Evolutionary conservation across 2,329 filamentous ascomycete species (phyloP), one percentile per base, ranked within the genome.

Genomic region (Grosmannia penicillata): DNA sequence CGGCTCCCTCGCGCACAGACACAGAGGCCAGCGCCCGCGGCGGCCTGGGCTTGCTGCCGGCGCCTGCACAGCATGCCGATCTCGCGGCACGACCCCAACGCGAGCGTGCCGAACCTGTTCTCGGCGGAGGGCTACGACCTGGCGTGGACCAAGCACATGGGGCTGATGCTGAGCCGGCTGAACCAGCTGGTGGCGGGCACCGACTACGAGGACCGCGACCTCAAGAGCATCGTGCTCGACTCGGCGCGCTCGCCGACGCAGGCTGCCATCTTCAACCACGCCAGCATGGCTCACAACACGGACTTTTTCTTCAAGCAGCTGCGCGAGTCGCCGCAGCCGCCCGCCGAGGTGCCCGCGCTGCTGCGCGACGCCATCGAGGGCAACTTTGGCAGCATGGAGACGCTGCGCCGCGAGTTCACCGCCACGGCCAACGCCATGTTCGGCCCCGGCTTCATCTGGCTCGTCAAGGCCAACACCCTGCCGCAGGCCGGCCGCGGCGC

Each of bases 371-470:
- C 71, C 40, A 74, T 96, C 49, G 65, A 72, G 51, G 61, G 65
- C 22, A 75, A 75, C 51, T 96, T 94, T 65, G 80, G 81, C 54
- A 85, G 79, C 50, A 65, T 93, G 50, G 81, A 93, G 47, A 87
- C 82, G 23, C 75, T 98, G 42, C 77, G 77, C 54, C 68, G 70
- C 49, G 82, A 91, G 56, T 77, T 98, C 59, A 60, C 91, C 53
- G 66, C 78, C 47, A 93, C 81, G 29, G 89, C 89, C 42, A 69
- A 75, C 48, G 72, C 77, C 62, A 95, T 96, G 86, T 96, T 98
- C 63, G 91, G 89, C 39, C 87, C 89, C 1, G 91, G 91, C 47
- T 96, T 93, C 62, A 82, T 96, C 55, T 98, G 91, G 91, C 78
- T 98, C 44, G 82, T 95, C 52, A 74, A 75, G 49, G 43, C 43